A percentile compares a stretch with the other conserved stretches of the same genome.
These are phyloP conservation scores for Mycosphaerella arachidis DNA, from an alignment of 2,329 filamentous ascomycete genomes.

Conservation along the genomic window DNA sequence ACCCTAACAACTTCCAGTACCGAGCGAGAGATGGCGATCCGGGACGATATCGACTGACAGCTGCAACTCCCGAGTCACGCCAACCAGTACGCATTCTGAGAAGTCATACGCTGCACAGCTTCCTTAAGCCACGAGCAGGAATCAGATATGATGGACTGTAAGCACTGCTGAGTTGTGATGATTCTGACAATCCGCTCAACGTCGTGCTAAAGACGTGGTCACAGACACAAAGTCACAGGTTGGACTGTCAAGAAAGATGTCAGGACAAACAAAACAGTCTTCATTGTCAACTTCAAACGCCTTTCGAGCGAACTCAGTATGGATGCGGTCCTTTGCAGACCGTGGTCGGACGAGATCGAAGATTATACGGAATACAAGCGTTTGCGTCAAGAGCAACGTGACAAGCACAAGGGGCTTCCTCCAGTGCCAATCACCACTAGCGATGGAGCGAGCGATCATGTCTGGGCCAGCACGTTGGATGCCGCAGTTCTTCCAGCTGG, in stretches of 20 bases:
- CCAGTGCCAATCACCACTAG: background rate
- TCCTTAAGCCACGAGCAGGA: conserved; percentile 45
- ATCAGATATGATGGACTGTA: conserved; percentile 48
- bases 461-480: background rate
- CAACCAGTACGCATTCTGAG: conserved; percentile 43
- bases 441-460: conserved; percentile 11
- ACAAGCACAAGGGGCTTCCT: conserved; percentile 4
- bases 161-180: conserved; percentile 19
- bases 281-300: conserved; percentile 39
- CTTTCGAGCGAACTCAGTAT: conserved; percentile 29
- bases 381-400: conserved; percentile 23
- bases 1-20: conserved; percentile 39
- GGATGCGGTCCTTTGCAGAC: conserved; percentile 36
- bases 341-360: conserved; percentile 43
- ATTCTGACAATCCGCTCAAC: background rate
- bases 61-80: conserved; percentile 38
- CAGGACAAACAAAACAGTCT: conserved; percentile 30
- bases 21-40: conserved; percentile 37
- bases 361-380: conserved; percentile 48
- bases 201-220: background rate
- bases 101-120: conserved; percentile 41
- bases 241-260: conserved; percentile 38
- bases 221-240: conserved; percentile 36
- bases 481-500: background rate
- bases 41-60: conserved; percentile 43